These are phyloP conservation scores for Inga laurina DNA, from an alignment of 306 rosid genomes.

Conservation along the genomic window DNA sequence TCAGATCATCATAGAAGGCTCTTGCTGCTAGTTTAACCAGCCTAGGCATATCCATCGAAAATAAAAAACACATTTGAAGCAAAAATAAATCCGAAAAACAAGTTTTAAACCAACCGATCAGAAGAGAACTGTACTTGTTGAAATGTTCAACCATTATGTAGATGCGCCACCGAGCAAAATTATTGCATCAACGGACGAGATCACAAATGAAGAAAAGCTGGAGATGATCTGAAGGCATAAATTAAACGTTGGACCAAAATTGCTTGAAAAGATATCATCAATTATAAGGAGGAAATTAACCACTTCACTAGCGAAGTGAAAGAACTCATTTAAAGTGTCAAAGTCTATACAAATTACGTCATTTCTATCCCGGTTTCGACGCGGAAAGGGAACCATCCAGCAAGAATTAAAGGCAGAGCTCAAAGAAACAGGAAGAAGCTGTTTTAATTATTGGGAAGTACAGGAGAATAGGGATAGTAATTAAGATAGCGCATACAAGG, in stretches of 20 bases:
- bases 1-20: conserved; percentile 88
- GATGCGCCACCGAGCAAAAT: not conserved
- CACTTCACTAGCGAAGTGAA: not conserved
- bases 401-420: not conserved
- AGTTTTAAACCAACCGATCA: not conserved
- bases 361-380: not conserved
- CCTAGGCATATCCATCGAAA: conserved; percentile 40
- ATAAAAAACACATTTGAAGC: not conserved
- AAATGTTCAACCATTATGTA: conserved; percentile 54
- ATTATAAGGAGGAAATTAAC: not conserved
- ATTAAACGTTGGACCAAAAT: not conserved
- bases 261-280: not conserved
- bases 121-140: conserved; percentile 57
- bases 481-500: too few relatives aligned
- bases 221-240: not conserved
- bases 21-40: conserved; percentile 90
- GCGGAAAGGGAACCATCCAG: not conserved
- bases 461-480: not conserved
- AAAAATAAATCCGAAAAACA: not conserved
- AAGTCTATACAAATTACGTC: not conserved
- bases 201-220: not conserved
- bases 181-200: not conserved
- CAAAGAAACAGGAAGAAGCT: not conserved
- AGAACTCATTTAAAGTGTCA: not conserved
- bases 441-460: not conserved